These are phyloP conservation scores for Colletotrichum cuscutae DNA, from an alignment of 2,329 filamentous ascomycete species.

Conservation along the genomic window DNA sequence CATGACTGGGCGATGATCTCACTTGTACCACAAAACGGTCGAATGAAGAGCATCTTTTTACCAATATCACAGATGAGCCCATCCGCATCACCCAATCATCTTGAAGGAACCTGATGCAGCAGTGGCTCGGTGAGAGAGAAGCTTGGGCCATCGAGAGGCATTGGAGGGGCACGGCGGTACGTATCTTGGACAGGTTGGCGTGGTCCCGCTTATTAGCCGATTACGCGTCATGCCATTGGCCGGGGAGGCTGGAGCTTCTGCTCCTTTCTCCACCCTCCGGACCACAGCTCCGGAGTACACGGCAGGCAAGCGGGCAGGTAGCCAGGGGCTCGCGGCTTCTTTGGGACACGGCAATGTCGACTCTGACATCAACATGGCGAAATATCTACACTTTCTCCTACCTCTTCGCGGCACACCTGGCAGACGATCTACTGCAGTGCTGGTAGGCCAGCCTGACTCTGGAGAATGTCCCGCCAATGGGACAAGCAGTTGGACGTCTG, in stretches of 20 bases:
- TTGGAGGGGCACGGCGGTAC: constrained; percentile 5
- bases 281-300: constrained; percentile 24
- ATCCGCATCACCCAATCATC: background rate
- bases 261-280: constrained; percentile 13
- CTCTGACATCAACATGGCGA: constrained; percentile 36
- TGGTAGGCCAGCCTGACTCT: background rate
- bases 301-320: background rate
- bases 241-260: background rate
- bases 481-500: background rate
- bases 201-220: background rate
- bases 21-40: constrained; percentile 3
- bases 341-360: constrained; percentile 22
- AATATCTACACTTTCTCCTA: constrained; percentile 20
- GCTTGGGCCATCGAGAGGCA: constrained; percentile 28
- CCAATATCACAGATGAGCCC: background rate
- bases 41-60: constrained; percentile 22
- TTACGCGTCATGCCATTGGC: background rate
- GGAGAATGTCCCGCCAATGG: constrained; percentile 10
- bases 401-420: background rate
- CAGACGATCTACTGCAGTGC: background rate
- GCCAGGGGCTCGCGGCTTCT: background rate
- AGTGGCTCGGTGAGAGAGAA: background rate
- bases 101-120: background rate
- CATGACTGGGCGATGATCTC: constrained; percentile 30
- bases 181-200: background rate